A percentile compares a stretch with the other conserved stretches of the same genome.
Conservation (phyloP, 2,329 filamentous ascomycete genomes). For the Didymella glomerata region DNA sequence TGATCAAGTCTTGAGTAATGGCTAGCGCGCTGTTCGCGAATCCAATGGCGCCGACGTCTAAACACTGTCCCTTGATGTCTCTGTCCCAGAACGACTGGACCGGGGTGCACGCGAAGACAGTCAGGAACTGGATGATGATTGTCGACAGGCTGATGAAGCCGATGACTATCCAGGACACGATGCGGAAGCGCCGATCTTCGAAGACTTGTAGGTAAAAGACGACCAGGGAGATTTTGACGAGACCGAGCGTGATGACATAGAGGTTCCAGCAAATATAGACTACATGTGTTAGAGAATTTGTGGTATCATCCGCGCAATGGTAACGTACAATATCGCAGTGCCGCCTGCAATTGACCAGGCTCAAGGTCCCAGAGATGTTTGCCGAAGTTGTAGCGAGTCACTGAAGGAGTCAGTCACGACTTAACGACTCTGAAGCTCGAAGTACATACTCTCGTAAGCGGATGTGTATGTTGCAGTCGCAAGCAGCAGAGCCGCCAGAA, state of each 20-base stretch:
- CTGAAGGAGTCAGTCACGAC: conserved; percentile 7
- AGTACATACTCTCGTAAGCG: conserved; percentile 30
- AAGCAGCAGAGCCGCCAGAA: conserved; percentile 28
- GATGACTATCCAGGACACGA: conserved; percentile 24
- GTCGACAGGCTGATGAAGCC: conserved; percentile 25
- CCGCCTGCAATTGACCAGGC: conserved; percentile 3
- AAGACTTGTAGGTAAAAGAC: conserved; percentile 41
- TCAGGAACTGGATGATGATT: conserved; percentile 29
- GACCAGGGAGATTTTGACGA: conserved; percentile 34
- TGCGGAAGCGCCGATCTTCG: conserved; percentile 24
- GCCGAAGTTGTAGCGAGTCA: conserved; percentile 37
- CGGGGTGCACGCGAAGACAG: conserved; percentile 34
- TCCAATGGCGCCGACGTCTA: conserved; percentile 31
- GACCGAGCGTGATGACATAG: conserved; percentile 29
- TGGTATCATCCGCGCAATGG: background rate
- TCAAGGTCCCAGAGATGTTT: conserved; percentile 27
- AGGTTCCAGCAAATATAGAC: conserved; percentile 32
- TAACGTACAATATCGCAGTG: conserved; percentile 8
- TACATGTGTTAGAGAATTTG: background rate
- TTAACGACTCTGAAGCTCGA: background rate
- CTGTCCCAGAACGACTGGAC: conserved; percentile 35
- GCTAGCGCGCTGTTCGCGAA: conserved; percentile 32
- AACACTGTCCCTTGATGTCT: conserved; percentile 33
- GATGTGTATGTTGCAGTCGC: conserved; percentile 31
- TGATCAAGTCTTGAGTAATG: conserved; percentile 34